Evolutionary conservation across 768 basidiomycete genomes (phyloP).

Genomic region (Termitomyces sp.): DNA sequence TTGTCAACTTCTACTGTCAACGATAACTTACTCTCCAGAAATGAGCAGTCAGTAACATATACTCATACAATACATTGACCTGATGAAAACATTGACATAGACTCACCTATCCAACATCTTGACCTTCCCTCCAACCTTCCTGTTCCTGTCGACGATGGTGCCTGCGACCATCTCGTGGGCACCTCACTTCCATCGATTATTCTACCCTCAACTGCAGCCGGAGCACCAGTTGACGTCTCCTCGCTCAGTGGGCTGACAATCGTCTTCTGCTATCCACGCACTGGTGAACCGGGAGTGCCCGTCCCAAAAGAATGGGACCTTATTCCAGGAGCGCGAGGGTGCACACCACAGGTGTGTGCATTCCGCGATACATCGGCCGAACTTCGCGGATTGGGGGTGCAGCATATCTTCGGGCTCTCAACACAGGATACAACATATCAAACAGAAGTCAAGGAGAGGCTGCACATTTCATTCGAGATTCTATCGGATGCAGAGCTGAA

Average conservation of each 20-base stretch:
- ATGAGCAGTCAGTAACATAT: constrained; percentile 1
- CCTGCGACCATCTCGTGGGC: constrained; percentile 20
- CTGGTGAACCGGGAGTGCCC: constrained; percentile 17
- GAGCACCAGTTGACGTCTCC: constrained; percentile 17
- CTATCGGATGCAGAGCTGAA: constrained; percentile 20
- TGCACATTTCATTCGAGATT: constrained; percentile 21
- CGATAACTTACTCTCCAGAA: background rate
- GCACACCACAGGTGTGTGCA: constrained; percentile 24
- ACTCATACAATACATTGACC: background rate
- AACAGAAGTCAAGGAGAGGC: constrained; percentile 20
- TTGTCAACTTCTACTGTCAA: background rate
- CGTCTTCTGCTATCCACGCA: constrained; percentile 23
- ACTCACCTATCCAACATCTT: background rate
- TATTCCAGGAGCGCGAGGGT: constrained; percentile 24
- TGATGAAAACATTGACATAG: background rate
- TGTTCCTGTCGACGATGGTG: constrained; percentile 22
- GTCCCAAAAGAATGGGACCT: constrained; percentile 21
- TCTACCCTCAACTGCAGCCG: constrained; percentile 18
- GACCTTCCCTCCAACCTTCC: constrained; percentile 19
- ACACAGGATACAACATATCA: constrained; percentile 23
- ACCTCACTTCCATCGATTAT: constrained; percentile 14
- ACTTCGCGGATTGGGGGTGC: constrained; percentile 18
- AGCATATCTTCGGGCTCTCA: constrained; percentile 22
- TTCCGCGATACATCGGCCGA: constrained; percentile 22
- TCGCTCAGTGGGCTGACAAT: constrained; percentile 19